These are phyloP conservation scores for Globisporangium carolinianum DNA, from an alignment of 352 stramenopile species.

Conservation along the genomic window DNA sequence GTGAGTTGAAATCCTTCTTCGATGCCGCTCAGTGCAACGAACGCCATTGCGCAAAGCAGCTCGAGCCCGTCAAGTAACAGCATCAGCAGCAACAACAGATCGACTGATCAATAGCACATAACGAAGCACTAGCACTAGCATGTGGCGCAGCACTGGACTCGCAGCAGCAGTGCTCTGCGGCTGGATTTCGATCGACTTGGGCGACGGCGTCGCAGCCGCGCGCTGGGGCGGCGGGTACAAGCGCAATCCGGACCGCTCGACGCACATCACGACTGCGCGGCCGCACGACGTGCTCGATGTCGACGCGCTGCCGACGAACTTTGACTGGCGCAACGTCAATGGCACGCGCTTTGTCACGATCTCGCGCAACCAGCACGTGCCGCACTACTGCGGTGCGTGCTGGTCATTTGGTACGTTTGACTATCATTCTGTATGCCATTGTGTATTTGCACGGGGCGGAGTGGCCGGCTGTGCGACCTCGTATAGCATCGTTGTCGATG, in stretches of 20 bases:
- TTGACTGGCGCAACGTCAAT: conserved; percentile 90
- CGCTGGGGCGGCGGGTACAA: conserved; percentile 52
- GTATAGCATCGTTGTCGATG: too few species aligned
- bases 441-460: too few species aligned
- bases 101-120: too few species aligned
- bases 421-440: background rate
- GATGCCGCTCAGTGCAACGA: background rate
- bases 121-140: conserved; percentile 23
- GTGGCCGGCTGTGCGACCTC: too few species aligned
- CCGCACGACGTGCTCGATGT: conserved; percentile 65
- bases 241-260: conserved; percentile 63
- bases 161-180: background rate
- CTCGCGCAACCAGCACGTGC: conserved; percentile 82
- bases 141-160: conserved; percentile 8
- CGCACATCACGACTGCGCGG: conserved; percentile 46
- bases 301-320: conserved; percentile 84
- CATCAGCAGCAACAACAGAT: background rate
- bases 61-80: background rate
- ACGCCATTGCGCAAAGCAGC: background rate
- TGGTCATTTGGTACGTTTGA: conserved; percentile 68
- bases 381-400: conserved; percentile 87
- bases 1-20: background rate
- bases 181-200: background rate
- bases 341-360: conserved; percentile 79
- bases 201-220: background rate